Base-by-base conservation (phyloP, 805 yeast species). In the Sugiyamaella boreocaroliniensis region DNA sequence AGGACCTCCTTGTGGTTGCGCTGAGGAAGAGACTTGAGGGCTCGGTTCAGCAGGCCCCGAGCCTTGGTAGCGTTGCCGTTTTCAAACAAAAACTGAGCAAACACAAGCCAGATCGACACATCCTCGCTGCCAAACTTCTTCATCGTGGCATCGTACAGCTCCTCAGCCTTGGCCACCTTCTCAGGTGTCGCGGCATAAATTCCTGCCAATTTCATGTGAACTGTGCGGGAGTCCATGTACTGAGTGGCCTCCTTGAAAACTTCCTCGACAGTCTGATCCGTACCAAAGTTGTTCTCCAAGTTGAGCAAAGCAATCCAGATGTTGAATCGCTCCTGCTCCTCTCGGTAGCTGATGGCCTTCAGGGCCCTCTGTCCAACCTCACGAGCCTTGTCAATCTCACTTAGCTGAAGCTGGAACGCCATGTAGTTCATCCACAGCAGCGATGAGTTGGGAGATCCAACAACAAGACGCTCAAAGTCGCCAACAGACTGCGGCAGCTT, bases 401-500 rank as follows among this genome's bases (percentile, higher is more conserved):
- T 86, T 57, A 92, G 76, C 69, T 90, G 97, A 58, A 93, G 76
- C 70, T 90, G 96, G 85, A 92, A 93, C 3, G 98, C 90, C 97
- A 93, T 93, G 71, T 86, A 93, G 71, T 90, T 88, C 87, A 93
- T 92, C 99, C 99, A 93, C 53, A 89, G 71, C 37, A 90, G 79
- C 1, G 99, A 92, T 2, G 96, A 88, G 73, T 88, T 85, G 47
- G 99, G 97, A 66, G 86, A 86, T 67, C 97, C 95, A 55, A 93
- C 79, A 51, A 93, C 77, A 59, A 93, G 72, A 64, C 99, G 82
- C 71, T 93, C 99, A 63, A 89, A 93, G 68, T 93, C 99, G 46
- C 82, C 73, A 43, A 82, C 86, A 53, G 97, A 89, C 70, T 92
- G 95, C 40, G 99, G 99, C 14, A 90, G 86, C 62, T 89, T 79